phyloP scores from a whole-genome alignment of 1,284 basidiomycete species.

The Irpex sp. region DNA sequence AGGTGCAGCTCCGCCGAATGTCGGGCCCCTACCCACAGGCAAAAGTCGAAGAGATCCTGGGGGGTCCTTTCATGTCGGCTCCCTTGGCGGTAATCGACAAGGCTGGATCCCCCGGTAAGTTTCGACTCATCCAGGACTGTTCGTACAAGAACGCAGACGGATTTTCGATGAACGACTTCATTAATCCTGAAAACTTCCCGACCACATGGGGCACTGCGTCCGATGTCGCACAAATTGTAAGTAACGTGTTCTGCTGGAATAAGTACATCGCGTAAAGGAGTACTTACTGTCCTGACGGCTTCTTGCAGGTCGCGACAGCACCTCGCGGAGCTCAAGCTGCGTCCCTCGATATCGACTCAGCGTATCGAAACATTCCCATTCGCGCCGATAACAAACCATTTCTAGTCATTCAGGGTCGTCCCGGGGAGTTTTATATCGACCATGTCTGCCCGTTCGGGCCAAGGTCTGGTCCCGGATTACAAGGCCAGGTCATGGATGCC shows the following conservation, averaged over 20 bases:
- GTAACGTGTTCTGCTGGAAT: conserved; percentile 10
- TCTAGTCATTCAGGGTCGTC: conserved; percentile 19
- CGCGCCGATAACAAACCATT: neutral
- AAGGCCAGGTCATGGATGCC: conserved; percentile 27
- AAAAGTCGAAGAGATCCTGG: conserved; percentile 20
- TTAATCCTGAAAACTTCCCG: conserved; percentile 27
- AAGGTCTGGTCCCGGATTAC: conserved; percentile 21
- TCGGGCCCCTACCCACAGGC: neutral
- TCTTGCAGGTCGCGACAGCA: conserved; percentile 24
- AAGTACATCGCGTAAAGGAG: neutral
- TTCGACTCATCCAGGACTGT: conserved; percentile 7
- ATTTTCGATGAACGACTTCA: conserved; percentile 25
- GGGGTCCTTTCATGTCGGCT: conserved; percentile 17
- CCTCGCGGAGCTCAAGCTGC: conserved; percentile 28
- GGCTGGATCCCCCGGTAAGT: conserved; percentile 3
- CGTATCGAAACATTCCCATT: conserved; percentile 28
- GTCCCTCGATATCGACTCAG: conserved; percentile 27
- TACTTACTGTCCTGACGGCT: neutral
- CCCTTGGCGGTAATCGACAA: conserved; percentile 18
- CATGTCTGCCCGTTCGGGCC: conserved; percentile 27
- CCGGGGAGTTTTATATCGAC: conserved; percentile 23
- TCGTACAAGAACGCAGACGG: conserved; percentile 2
- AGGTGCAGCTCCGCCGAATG: neutral
- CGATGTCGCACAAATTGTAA: conserved; percentile 25
- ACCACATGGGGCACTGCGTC: conserved; percentile 25